Evolutionary conservation across 1,284 basidiomycete species (phyloP), one percentile per base, ranked within the genome.

Genomic region (Puccinia novopanici): DNA sequence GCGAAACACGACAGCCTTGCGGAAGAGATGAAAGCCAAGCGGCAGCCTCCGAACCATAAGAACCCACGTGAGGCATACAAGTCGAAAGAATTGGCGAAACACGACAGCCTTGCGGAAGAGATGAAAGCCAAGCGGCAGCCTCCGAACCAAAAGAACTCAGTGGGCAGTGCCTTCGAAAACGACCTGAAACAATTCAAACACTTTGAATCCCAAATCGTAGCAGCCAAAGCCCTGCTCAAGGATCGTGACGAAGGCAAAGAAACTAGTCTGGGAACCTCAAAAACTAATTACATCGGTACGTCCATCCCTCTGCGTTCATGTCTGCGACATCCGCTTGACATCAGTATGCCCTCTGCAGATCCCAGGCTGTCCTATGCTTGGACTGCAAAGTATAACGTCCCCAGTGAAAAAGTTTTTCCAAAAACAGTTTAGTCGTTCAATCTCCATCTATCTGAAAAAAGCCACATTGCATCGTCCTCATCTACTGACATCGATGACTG

Each of bases 181-280:
- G 30, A 3, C 2, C 6, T 34, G 17, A 6, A 22, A 9, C 17
- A 63, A 3, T 37, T 63, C 17, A n/a, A 40, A 3, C 2, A 4
- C 34, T 1, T 4, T 4, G 34, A 34, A 1, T 34, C 2, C 34
- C 34, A 34, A 34, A 93, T 97, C 85, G 91, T 91, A 84, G 89
- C 91, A 4, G 91, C 91, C 86, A 94, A 92, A 86, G 87, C 95
- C 61, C 92, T 93, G 86, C 93, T 94, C 86, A 90, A 90, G 79
- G 95, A 96, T 85, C 89, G 92, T 80, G 95, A 96, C 85, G 94
- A 93, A 76, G 92, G 93, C 81, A 98, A 98, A 87, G 94, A 96
- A 86, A 91, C 97, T 82, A 92, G 93, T 52, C 88, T 97, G 83
- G 92, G 93, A 59, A 97, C 95, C 75, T 95, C 92, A 89, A 95